These are phyloP conservation scores for Arabidopsis arenosa DNA, from an alignment of 345 rosid species.

Conservation along the genomic window DNA sequence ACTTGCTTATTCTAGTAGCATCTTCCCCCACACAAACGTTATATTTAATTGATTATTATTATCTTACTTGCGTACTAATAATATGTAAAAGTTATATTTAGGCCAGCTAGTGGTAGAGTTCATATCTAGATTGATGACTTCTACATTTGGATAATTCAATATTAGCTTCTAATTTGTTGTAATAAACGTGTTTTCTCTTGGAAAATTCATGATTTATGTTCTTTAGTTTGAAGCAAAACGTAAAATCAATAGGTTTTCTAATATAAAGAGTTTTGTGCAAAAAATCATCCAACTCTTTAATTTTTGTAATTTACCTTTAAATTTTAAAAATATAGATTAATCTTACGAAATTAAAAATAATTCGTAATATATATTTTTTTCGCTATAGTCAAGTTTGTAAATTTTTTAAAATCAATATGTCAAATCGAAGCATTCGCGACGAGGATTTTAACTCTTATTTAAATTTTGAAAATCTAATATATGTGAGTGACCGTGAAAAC, in stretches of 20 bases:
- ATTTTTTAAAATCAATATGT: too few species aligned
- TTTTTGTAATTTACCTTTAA: too few species aligned
- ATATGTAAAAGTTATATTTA: conserved; percentile 28
- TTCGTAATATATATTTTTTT: too few species aligned
- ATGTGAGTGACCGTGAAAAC: too few species aligned
- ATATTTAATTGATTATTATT: conserved; percentile 20
- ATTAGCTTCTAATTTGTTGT: conserved; percentile 16
- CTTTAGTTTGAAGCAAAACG: conserved; percentile 5
- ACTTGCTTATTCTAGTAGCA: conserved; percentile 45
- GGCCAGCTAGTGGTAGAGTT: conserved; percentile 43
- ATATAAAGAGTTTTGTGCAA: too few species aligned
- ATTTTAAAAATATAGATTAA: too few species aligned
- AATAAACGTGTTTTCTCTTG: conserved; percentile 1
- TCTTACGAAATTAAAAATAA: too few species aligned
- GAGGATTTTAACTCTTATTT: too few species aligned
- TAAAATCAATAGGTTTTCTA: neutral
- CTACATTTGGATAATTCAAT: conserved; percentile 24
- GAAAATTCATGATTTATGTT: conserved; percentile 6
- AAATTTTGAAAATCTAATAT: too few species aligned
- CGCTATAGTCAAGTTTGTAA: too few species aligned
- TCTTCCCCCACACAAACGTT: conserved; percentile 31
- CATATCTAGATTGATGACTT: conserved; percentile 41
- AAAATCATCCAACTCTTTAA: too few species aligned
- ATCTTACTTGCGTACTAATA: neutral
- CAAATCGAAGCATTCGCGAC: too few species aligned